Percentiles rank a stretch among this genome's conserved stretches.
Conservation (phyloP, 1,284 basidiomycete genomes). For the Agaricales sp. region DNA sequence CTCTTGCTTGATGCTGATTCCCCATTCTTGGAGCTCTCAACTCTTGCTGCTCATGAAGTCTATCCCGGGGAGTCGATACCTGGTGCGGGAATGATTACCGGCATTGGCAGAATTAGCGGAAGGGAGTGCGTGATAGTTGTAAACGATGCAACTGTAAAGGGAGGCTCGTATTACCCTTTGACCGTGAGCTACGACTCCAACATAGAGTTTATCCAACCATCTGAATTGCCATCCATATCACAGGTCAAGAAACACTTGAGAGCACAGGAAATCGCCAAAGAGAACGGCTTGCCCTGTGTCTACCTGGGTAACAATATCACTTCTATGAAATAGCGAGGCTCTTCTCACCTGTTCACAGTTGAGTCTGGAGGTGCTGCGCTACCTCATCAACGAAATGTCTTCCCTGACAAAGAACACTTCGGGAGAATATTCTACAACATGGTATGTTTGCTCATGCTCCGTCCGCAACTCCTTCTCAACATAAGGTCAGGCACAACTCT, state of each 20-base stretch:
- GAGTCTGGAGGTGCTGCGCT: conserved; percentile 92
- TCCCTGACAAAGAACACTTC: conserved; percentile 89
- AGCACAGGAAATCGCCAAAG: conserved; percentile 87
- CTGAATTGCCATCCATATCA: background rate
- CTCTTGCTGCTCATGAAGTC: conserved; percentile 81
- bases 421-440: conserved; percentile 97
- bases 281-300: conserved; percentile 85
- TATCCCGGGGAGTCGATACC: conserved; percentile 76
- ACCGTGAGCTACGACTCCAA: conserved; percentile 42
- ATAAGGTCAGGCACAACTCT: conserved; percentile 72
- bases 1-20: conserved; percentile 76
- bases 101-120: conserved; percentile 74
- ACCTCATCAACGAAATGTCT: conserved; percentile 88
- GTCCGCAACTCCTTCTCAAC: conserved; percentile 1
- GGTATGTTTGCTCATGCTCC: conserved; percentile 32
- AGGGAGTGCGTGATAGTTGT: conserved; percentile 84
- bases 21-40: conserved; percentile 85
- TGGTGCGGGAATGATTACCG: conserved; percentile 86
- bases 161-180: conserved; percentile 88
- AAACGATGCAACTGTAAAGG: conserved; percentile 92
- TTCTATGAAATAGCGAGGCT: too few species aligned
- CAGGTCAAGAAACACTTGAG: conserved; percentile 93
- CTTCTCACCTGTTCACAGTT: conserved; percentile 33
- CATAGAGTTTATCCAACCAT: background rate
- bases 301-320: conserved; percentile 59